Conservation (phyloP, 2,329 filamentous ascomycete genomes). For the Ophiostoma himal-ulmi region DNA sequence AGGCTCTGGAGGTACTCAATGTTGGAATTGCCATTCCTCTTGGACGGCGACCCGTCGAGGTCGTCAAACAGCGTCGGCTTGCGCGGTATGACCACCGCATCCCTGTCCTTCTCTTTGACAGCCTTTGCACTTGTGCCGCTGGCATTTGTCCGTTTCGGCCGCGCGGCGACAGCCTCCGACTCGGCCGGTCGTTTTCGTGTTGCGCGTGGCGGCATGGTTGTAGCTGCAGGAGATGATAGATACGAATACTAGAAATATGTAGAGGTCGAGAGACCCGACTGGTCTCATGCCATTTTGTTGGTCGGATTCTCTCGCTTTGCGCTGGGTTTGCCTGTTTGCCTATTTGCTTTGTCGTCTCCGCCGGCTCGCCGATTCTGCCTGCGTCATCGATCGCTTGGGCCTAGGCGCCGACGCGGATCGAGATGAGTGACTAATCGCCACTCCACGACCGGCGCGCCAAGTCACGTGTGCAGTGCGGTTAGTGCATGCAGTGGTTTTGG, state of each 20-base stretch:
- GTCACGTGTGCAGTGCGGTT: slow-evolving; percentile 21
- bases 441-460: slow-evolving; percentile 24
- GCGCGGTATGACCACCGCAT: slow-evolving; percentile 34
- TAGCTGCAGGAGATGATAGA: neutral
- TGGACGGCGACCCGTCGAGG: slow-evolving; percentile 48
- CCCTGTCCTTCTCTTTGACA: slow-evolving; percentile 24
- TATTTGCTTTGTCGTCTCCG: neutral
- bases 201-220: neutral
- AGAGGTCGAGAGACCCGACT: neutral
- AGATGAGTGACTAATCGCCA: slow-evolving; percentile 6
- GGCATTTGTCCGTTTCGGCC: neutral
- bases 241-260: too few relatives aligned
- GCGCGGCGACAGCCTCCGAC: neutral
- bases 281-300: neutral
- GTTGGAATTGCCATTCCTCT: slow-evolving; percentile 36
- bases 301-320: too few relatives aligned
- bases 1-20: slow-evolving; percentile 32
- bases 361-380: neutral
- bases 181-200: neutral
- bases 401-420: neutral
- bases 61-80: slow-evolving; percentile 58
- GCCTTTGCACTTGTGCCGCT: neutral
- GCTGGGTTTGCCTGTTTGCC: neutral
- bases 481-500: neutral
- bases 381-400: slow-evolving; percentile 3